These are phyloP conservation scores for Mediolabrus comicus DNA, from an alignment of 108 stramenopile genomes.

Conservation along the genomic window DNA sequence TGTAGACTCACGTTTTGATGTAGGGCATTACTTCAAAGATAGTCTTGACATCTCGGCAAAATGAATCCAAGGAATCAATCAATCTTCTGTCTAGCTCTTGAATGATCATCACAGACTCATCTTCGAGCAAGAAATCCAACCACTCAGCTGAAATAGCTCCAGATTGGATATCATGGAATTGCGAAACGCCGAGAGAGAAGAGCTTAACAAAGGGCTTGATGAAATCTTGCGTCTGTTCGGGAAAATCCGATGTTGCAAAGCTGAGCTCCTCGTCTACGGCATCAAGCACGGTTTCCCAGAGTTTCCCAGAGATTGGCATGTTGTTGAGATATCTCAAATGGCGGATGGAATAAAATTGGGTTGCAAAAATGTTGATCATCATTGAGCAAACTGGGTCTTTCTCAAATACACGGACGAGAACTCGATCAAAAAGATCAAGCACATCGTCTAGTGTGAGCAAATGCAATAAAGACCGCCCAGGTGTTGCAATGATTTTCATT, in stretches of 20 bases:
- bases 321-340: slow-evolving; percentile 81
- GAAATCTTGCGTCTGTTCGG: slow-evolving; percentile 64
- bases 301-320: slow-evolving; percentile 68
- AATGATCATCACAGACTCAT: slow-evolving; percentile 72
- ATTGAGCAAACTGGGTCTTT: slow-evolving; percentile 57
- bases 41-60: slow-evolving; percentile 77
- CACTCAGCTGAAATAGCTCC: slow-evolving; percentile 70
- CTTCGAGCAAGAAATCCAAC: slow-evolving; percentile 80
- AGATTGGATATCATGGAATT: slow-evolving; percentile 65
- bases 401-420: slow-evolving; percentile 70
- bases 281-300: slow-evolving; percentile 84
- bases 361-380: slow-evolving; percentile 75
- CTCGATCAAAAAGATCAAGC: slow-evolving; percentile 61
- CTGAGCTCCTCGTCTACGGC: slow-evolving; percentile 81
- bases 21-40: slow-evolving; percentile 79
- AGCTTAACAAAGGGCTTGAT: slow-evolving; percentile 67
- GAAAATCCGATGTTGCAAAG: slow-evolving; percentile 60
- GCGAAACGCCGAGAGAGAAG: slow-evolving; percentile 82
- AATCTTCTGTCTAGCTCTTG: slow-evolving; percentile 82
- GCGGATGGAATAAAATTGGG: slow-evolving; percentile 38
- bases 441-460: slow-evolving; percentile 59
- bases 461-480: slow-evolving; percentile 61
- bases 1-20: slow-evolving; percentile 69
- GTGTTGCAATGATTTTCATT: slow-evolving; percentile 68
- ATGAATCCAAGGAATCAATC: slow-evolving; percentile 64